These are phyloP conservation scores for Nephelium lappaceum DNA, from an alignment of 345 rosid species.

Conservation along the genomic window DNA sequence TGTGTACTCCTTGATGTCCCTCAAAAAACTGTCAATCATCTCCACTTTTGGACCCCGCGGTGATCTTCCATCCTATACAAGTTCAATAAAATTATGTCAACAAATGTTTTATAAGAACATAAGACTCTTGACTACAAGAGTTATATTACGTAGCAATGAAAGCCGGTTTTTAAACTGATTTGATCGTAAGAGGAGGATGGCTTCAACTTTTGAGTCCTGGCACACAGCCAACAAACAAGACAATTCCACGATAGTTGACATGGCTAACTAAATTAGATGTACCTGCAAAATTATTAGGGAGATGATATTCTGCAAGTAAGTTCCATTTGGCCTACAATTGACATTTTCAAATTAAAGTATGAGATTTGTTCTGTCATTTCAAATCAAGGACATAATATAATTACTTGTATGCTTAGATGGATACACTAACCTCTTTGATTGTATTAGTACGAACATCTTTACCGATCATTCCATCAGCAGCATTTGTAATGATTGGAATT, in stretches of 20 bases:
- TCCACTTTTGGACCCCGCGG: too few relatives aligned
- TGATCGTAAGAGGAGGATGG: too few relatives aligned
- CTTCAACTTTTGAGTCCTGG: too few relatives aligned
- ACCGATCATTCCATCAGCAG: slow-evolving; percentile 31
- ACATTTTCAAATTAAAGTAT: background rate
- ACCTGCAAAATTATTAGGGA: background rate
- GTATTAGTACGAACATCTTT: slow-evolving; percentile 23
- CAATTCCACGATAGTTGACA: background rate
- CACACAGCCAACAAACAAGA: too few relatives aligned
- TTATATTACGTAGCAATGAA: too few relatives aligned
- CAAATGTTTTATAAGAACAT: too few relatives aligned
- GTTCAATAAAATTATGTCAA: too few relatives aligned
- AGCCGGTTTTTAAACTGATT: too few relatives aligned
- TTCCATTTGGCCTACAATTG: slow-evolving; percentile 27
- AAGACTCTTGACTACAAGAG: too few relatives aligned
- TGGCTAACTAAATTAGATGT: background rate
- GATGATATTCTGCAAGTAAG: background rate
- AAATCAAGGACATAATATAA: background rate
- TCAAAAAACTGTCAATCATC: too few relatives aligned
- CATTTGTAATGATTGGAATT: slow-evolving; percentile 28
- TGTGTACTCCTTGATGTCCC: too few relatives aligned
- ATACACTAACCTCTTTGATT: slow-evolving; percentile 26
- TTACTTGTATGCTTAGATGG: background rate
- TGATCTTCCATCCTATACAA: too few relatives aligned
- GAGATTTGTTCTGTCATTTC: background rate